Evolutionary conservation across 2,329 filamentous ascomycete species (phyloP).

Genomic region (Fusarium sp.): DNA sequence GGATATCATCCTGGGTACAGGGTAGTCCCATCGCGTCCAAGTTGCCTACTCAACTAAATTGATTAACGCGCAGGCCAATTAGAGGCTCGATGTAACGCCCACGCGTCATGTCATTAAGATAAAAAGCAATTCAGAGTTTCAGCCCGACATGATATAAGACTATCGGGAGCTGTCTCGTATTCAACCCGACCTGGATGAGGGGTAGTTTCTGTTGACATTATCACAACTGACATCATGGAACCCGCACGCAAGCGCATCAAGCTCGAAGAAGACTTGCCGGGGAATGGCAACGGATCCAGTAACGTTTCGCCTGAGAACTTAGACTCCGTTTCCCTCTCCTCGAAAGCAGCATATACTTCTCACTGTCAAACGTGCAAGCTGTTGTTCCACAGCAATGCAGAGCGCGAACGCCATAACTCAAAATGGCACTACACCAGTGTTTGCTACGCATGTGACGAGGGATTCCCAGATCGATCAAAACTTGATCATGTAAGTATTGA

Average conservation of each 20-base stretch:
- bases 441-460: background rate
- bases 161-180: too few relatives aligned
- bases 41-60: background rate
- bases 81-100: too few relatives aligned
- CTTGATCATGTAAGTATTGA: background rate
- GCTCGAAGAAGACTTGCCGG: background rate
- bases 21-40: background rate
- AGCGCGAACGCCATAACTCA: background rate
- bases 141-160: background rate
- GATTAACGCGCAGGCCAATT: background rate
- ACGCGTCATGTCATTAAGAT: too few relatives aligned
- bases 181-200: too few relatives aligned
- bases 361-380: background rate
- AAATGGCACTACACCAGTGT: background rate
- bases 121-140: background rate
- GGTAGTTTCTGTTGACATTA: too few relatives aligned
- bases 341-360: rapidly evolving
- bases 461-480: rapidly evolving
- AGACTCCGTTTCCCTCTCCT: too few relatives aligned
- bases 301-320: too few relatives aligned
- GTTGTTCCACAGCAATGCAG: background rate
- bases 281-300: too few relatives aligned
- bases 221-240: background rate
- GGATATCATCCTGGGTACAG: background rate
- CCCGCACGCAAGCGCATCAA: background rate